These are phyloP conservation scores for Aspergillus brasiliensis DNA, from an alignment of 2,329 filamentous ascomycete genomes.

Conservation along the genomic window DNA sequence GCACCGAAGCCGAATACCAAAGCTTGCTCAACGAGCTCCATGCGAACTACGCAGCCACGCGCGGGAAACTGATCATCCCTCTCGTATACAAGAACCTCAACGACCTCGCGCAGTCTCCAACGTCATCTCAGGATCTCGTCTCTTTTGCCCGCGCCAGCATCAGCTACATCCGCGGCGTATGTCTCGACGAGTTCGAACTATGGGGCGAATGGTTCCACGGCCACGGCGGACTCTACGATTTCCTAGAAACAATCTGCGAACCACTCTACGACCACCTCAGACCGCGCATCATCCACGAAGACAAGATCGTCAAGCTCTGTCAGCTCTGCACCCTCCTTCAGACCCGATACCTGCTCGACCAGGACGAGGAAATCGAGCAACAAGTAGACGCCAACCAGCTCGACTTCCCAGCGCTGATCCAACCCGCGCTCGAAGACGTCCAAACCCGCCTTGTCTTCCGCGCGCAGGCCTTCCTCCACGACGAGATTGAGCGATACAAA, in stretches of 20 bases:
- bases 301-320: constrained; percentile 66
- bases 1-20: constrained; percentile 65
- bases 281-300: constrained; percentile 67
- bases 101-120: constrained; percentile 59
- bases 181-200: constrained; percentile 67
- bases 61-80: constrained; percentile 61
- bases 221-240: constrained; percentile 65
- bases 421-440: constrained; percentile 67
- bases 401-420: constrained; percentile 64
- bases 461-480: constrained; percentile 62
- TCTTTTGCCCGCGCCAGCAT: constrained; percentile 66
- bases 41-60: constrained; percentile 62
- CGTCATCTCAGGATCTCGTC: constrained; percentile 64
- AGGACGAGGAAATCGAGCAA: constrained; percentile 56
- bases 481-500: constrained; percentile 68
- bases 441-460: constrained; percentile 69
- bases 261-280: constrained; percentile 67
- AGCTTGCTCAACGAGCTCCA: constrained; percentile 67
- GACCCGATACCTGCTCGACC: constrained; percentile 64
- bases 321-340: constrained; percentile 68
- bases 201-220: constrained; percentile 69
- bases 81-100: constrained; percentile 63
- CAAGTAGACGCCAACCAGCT: constrained; percentile 55
- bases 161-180: constrained; percentile 66
- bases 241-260: constrained; percentile 67